Conservation (phyloP, 2,329 filamentous ascomycete genomes). For the Didymella segeticola region DNA sequence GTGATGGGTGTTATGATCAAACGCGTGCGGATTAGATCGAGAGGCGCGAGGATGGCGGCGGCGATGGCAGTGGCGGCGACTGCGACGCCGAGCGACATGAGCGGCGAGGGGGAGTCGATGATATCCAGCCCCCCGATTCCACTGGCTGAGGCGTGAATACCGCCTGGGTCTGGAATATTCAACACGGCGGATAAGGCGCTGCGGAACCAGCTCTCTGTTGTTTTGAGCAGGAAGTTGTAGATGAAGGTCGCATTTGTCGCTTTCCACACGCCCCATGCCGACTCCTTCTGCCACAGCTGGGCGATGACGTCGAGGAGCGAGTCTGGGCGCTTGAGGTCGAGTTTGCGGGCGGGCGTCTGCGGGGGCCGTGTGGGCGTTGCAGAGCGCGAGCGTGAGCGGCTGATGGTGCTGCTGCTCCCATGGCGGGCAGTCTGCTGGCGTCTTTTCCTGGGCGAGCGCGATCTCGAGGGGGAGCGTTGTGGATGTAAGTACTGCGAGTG, state of each 20-base stretch:
- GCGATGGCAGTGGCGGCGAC: slow-evolving; percentile 72
- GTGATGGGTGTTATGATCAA: slow-evolving; percentile 85
- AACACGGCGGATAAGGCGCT: slow-evolving; percentile 89
- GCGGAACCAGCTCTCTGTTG: slow-evolving; percentile 89
- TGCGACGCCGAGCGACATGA: slow-evolving; percentile 78
- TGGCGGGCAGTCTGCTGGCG: slow-evolving; percentile 25
- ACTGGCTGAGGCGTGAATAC: slow-evolving; percentile 52
- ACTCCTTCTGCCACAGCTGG: slow-evolving; percentile 88
- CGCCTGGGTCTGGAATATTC: slow-evolving; percentile 83
- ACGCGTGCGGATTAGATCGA: slow-evolving; percentile 87
- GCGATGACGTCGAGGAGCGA: slow-evolving; percentile 86
- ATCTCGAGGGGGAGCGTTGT: slow-evolving; percentile 43
- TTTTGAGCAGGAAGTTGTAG: slow-evolving; percentile 83
- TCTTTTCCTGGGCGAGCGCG: slow-evolving; percentile 39
- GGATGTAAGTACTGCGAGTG: slow-evolving; percentile 52
- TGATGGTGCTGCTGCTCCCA: slow-evolving; percentile 51
- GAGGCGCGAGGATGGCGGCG: slow-evolving; percentile 80
- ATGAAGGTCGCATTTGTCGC: slow-evolving; percentile 90
- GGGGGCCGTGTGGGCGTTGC: slow-evolving; percentile 49
- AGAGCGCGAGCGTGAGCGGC: slow-evolving; percentile 46
- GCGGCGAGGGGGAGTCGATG: slow-evolving; percentile 80
- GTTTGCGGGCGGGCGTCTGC: slow-evolving; percentile 62
- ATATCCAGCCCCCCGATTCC: slow-evolving; percentile 75
- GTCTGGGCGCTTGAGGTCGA: slow-evolving; percentile 75
- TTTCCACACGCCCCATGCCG: slow-evolving; percentile 93